Conservation (phyloP, 2,329 filamentous ascomycete species). For the Diaporthe helianthi region DNA sequence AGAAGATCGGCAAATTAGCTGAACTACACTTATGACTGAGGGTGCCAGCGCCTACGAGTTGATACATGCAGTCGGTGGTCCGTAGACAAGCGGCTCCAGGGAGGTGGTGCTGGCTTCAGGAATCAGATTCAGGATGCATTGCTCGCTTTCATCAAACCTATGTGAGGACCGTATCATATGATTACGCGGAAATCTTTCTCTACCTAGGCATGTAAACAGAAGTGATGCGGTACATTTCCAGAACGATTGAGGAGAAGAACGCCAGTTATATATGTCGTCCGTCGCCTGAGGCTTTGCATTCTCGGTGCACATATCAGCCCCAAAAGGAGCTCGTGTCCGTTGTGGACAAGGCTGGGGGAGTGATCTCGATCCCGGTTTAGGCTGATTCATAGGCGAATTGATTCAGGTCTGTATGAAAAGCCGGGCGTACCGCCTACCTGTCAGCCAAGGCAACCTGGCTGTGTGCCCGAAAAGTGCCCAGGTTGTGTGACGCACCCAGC, state of each 20-base stretch:
- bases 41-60: neutral
- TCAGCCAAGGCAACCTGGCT: conserved; percentile 25
- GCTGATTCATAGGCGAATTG: neutral
- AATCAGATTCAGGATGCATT: no score
- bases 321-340: neutral
- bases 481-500: neutral
- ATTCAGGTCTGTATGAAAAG: neutral
- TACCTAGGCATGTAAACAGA: accelerated
- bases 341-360: neutral
- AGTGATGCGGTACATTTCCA: neutral
- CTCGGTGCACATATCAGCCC: neutral
- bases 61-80: neutral
- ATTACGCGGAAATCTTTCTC: neutral
- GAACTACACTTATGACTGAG: neutral
- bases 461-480: neutral
- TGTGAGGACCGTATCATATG: neutral
- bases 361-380: no score
- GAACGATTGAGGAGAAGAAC: neutral
- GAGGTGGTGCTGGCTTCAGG: no score
- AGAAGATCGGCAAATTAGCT: neutral
- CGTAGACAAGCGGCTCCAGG: neutral
- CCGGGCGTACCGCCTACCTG: neutral
- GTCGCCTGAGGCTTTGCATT: neutral
- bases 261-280: neutral
- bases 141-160: no score